Evolutionary conservation across 805 yeast genomes (phyloP).

Genomic region (Torulaspora maleeae): DNA sequence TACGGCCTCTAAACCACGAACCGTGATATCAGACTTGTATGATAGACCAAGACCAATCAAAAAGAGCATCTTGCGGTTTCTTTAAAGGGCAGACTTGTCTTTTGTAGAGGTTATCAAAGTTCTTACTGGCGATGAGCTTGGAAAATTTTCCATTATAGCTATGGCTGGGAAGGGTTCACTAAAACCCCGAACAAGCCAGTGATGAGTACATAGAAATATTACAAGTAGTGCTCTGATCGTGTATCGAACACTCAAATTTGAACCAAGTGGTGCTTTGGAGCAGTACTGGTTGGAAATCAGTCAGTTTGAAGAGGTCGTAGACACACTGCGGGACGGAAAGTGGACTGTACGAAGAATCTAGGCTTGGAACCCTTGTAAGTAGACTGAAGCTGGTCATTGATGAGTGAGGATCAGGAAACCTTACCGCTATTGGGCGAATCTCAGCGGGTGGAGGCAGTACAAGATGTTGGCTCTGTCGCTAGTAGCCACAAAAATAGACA

Average conservation of each 20-base stretch:
- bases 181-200: background rate
- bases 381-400: background rate
- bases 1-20: constrained; percentile 84
- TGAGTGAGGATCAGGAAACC: constrained; percentile 18
- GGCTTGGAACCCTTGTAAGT: no score
- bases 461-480: background rate
- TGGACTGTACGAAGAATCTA: no score
- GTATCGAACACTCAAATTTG: background rate
- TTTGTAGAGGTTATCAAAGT: background rate
- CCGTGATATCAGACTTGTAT: constrained; percentile 85
- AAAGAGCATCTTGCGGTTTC: constrained; percentile 59
- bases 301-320: background rate
- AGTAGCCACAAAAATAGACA: background rate
- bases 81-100: background rate
- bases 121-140: constrained; percentile 7
- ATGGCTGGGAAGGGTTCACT: background rate
- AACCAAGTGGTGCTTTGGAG: background rate
- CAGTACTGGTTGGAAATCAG: background rate
- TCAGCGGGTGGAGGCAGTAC: background rate
- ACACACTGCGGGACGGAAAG: no score
- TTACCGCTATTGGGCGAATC: constrained; percentile 17
- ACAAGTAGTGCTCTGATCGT: background rate
- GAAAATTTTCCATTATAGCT: background rate
- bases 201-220: background rate
- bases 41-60: constrained; percentile 90